Base-by-base conservation (phyloP, 2,329 filamentous ascomycete species). In the Macrophomina phaseolina region DNA sequence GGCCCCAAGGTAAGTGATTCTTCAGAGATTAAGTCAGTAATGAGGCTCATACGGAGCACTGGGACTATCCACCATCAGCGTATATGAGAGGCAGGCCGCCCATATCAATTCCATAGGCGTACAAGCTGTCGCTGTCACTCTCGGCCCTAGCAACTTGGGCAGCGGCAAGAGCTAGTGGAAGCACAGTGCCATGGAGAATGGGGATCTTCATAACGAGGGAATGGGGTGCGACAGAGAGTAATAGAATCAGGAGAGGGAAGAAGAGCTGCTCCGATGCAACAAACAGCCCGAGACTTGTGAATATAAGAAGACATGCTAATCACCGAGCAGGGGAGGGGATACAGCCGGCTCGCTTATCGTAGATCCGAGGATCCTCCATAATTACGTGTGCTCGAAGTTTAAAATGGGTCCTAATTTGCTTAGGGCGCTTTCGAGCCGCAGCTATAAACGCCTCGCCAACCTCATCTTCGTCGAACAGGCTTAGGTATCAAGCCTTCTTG, bases 31-130 rank as follows among this genome's bases (percentile, higher is more conserved):
- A 7, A 53, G 49, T 64, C 18, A 64, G n/a, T 42, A 14, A 3
- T 23, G 23, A 40, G 16, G 30, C 14, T 34, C 18, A 6, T 5
- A 55, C 4, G 36, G 16, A 28, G 14, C 28, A 36, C 16, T 16
- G n/a, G 16, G 6, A 11, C 14, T 7, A 38, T 53, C 3, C 9
- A 52, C 64, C 64, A n/a, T 65, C 64, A 12, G 53, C 64, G 14
- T 65, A 60, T 28, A 51, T 49, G 45, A 60, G 28, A 3, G 52
- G 53, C 2, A 65, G 45, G 18, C 64, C 64, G 16, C 64, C 52
- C 2, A 65, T 65, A 3, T 46, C 53, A 4, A 45, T n/a, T 3
- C 64, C 52, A 18, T 65, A 65, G 6, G 38, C 64, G 42, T 48
- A 65, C 7, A 65, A 32, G 40, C 28, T 48, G 51, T n/a, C 9